Base-by-base conservation (phyloP, 257 asterid species). In the Rubia yunnanensis region DNA sequence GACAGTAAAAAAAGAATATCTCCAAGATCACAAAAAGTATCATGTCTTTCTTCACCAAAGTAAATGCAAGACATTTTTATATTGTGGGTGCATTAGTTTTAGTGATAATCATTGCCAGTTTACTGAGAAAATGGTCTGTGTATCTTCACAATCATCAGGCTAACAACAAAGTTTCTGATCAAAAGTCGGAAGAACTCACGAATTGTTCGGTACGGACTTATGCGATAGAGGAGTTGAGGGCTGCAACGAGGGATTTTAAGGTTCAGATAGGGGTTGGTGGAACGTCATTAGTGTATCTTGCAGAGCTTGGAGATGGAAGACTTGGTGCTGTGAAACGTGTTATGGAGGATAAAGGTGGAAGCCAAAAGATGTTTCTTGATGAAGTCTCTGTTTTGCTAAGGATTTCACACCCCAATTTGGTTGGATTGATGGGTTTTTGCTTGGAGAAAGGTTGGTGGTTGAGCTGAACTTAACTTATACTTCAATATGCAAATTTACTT, bases 321-420 rank as follows among this genome's bases (percentile, higher is more conserved):
- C 72, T 84, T 6, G 95, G 95, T 0, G 92, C 96, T 0, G 92
- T 88, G 44, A 88, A 88, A 55, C 79, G 96, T 1, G 86, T 88
- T 3, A 66, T 88, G 84, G 81, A 78, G 73, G 86, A 84, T 77
- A 86, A 87, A 56, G 95, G 96, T 10, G 96, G 95, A 15, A 83
- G 85, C 78, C 84, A 80, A 67, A 84, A 86, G 67, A 81, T 88
- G 85, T 86, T 88, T 74, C 79, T 84, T 73, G 95, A 88, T 74
- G 96, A 88, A 76, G 86, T 86, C 34, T 88, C 96, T 0, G 96
- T 88, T 73, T 77, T 88, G 86, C 82, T 88, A 0, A 86, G 96
- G 85, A 86, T 88, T 73, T 86, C 92, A 4, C 96, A 88, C 63
- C 89, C 92, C 0, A 88, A 86, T 72, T 74, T 88, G 75, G 95